Base-by-base conservation (phyloP, 2,329 filamentous ascomycete species). In the Cercospora sesami region DNA sequence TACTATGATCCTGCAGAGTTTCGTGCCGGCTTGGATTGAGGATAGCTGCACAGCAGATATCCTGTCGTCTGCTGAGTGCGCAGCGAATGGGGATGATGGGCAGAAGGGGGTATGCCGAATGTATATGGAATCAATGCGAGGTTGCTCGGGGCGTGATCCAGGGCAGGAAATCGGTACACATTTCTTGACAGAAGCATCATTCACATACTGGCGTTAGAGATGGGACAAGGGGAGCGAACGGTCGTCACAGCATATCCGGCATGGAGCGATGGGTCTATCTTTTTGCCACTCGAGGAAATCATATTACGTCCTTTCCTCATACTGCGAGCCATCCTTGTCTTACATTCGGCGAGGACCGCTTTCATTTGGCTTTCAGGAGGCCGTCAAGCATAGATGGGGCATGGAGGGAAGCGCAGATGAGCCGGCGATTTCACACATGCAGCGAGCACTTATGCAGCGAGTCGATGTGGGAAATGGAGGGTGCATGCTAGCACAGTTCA, bases 1-100 rank as follows among this genome's bases (percentile, higher is more conserved):
- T 91, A 68, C 80, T 89, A 66, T 28, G 28, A 28, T 45, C 7
- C 60, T 33, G 31, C 31, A 33, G 10, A 33, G 9, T 33, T 2
- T 33, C 10, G 31, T 33, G 10, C 31, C 5, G 31, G 31, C 10
- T 33, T 10, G 10, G 12, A 10, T 12, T 12, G 10, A 33, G 31
- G 9, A 33, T 10, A 33, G 30, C 14, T 3, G 36, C 36, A n/a
- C 12, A 16, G 12, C 36, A 39, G 16, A 16, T 3, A 8, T 31
- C 30, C 30, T 31, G 30, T 31, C 30, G 30, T 8, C 30, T 31
- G 30, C 30, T 14, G 33, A n/a, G 33, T 39, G 33, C 14, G 33
- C 33, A 39, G 33, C 33, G 6, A 39, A 42, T n/a, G 36, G 4
- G 36, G 36, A n/a, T 6, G 7, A 2, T 42, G 16, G 36, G 16